Conservation (phyloP, 192 early-diverging fungal species). For the Gigaspora rosea region DNA sequence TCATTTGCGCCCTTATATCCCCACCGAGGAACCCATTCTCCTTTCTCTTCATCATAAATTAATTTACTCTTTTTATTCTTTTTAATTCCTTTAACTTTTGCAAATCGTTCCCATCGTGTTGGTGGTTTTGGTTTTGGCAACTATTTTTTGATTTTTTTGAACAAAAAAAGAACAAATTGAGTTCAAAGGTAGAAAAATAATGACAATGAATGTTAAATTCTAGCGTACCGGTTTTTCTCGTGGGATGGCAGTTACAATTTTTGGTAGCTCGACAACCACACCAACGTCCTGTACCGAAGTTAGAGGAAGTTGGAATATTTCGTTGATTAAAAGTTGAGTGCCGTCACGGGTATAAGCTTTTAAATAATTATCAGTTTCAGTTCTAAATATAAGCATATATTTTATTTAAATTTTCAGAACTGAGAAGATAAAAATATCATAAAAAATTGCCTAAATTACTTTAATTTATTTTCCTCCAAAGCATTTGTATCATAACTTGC, state of each 20-base stretch:
- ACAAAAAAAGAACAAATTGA: conserved; percentile 1
- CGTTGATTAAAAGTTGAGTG: conserved; percentile 84
- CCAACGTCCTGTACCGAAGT: conserved; percentile 62
- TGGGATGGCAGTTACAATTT: conserved; percentile 65
- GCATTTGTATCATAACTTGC: conserved; percentile 81
- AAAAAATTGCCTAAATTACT: conserved; percentile 38
- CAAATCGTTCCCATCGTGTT: conserved; percentile 99
- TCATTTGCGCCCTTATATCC: conserved; percentile 86
- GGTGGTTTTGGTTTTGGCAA: conserved; percentile 85
- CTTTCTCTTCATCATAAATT: conserved; percentile 80
- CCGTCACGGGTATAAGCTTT: conserved; percentile 74
- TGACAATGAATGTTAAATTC: background rate
- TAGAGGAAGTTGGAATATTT: conserved; percentile 80
- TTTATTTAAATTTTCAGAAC: background rate
- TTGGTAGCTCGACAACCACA: conserved; percentile 79
- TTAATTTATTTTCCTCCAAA: conserved; percentile 64
- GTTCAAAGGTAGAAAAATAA: background rate
- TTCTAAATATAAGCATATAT: conserved; percentile 34
- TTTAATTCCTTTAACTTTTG: conserved; percentile 92
- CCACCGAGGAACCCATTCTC: conserved; percentile 86
- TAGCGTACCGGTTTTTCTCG: conserved; percentile 80
- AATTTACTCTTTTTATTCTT: conserved; percentile 79
- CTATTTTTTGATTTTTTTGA: conserved; percentile 30
- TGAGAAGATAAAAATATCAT: background rate
- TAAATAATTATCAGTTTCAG: conserved; percentile 61